Evolutionary conservation across 495 filamentous ascomycete species (phyloP), one percentile per base, ranked within the genome.

Genomic region (Penicillium maclennaniae): DNA sequence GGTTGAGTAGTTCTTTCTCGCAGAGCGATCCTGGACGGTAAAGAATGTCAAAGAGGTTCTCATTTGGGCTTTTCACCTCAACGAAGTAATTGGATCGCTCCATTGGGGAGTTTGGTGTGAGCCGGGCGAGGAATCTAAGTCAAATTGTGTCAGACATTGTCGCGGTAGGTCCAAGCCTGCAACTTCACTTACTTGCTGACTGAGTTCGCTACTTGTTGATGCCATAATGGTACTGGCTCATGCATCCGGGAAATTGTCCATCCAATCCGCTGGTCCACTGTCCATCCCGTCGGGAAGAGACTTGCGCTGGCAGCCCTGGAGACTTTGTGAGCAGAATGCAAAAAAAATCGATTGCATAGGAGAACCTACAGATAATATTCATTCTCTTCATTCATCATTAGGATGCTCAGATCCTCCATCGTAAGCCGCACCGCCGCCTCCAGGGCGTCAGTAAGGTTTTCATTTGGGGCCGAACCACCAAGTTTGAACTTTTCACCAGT

Each of bases 211-310:
- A 80, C 66, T 49, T 82, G 77, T 49, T 79, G 69, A 25, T 82
- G 69, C 81, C 81, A 83, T 16, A 71, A 53, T 8, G 79, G 79
- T 0, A 83, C 78, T 2, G 77, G 74, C 19, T 59, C 62, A 49
- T 83, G 79, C 26, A 84, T 64, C 39, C 69, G 65, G n/a, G 72
- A 73, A 51, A 83, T 75, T 6, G 75, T 76, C 61, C 70, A 78
- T 20, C 79, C 79, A 46, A 84, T 82, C 17, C 79, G 72, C 48
- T 80, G 69, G 44, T 75, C 59, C 1, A 84, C 71, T 12, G 72
- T 74, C 81, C 81, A 84, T 14, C 80, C 81, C 1, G 78, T 76
- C 0, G 81, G 81, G 51, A 81, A 82, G 6, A 82, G 65, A 40
- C 76, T 84, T 21, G 80, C 80, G 49, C 79, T 82, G 20, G 79